Evolutionary conservation across 73 alveolate genomes (phyloP), one percentile per base, ranked within the genome.

Genomic region (Tetrahymena malaccensis): DNA sequence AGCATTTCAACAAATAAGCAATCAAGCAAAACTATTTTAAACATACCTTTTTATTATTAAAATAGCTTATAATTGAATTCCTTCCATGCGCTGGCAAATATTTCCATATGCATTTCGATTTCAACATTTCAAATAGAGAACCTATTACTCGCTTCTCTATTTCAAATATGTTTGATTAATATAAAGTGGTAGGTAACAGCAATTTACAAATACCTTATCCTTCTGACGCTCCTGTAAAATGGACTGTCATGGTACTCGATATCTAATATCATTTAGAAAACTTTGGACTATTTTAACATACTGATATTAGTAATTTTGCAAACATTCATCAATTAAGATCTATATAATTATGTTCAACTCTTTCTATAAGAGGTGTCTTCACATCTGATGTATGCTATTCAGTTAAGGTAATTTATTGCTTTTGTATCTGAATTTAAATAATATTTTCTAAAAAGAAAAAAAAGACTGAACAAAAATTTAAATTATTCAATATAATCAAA

Each of bases 211-310:
- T 95, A 34, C 97, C 97, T 34, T 95, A 95, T 35, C 97, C 97
- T 16, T 50, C 56, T 11, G 94, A 95, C 89, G 97, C 97, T 43
- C 95, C 97, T 22, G 93, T 85, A 43, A 95, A 85, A 95, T 95
- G 97, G 97, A 95, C 97, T n/a, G 94, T 95, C 9, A 35, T 95
- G 34, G 94, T 95, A 22, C 94, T 95, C 35, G 97, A 95, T 93
- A 37, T 95, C 35, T 94, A 95, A 58, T 95, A 95, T 22, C 94
- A 85, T 38, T 44, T 95, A 31, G 94, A 94, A 19, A 95, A 95
- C 85, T 95, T 95, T 95, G 97, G 97, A 50, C 94, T 95, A 19
- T 38, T 95, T n/a, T 94, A 94, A 33, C 83, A n/a, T 43, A 95
- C 95, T 95, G 58, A 85, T 22, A 85, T 85, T 55, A 95, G 43